Evolutionary conservation across 1,284 basidiomycete species (phyloP), one percentile per base, ranked within the genome.

Genomic region (Hemileia vastatrix): DNA sequence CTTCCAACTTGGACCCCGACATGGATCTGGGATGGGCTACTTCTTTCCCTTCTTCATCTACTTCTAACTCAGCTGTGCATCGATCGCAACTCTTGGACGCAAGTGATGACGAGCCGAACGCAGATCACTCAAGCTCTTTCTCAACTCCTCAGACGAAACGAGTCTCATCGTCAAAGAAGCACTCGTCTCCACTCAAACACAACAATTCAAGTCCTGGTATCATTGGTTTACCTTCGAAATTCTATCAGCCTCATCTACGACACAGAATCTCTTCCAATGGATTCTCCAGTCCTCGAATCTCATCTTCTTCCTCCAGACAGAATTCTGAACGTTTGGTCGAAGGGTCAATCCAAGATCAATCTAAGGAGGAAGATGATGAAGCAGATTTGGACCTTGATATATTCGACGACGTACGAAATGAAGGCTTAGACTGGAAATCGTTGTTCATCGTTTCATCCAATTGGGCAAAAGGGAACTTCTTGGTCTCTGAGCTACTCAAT

Each of bases 401-500:
- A 18, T 9, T 50, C 2, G 62, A 68, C 6, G 19, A 19, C 2
- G 31, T 54, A 1, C 21, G 44, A 2, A 44, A 66, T 15, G 59
- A 64, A 32, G 36, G 62, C 15, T 60, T 69, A 9, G 64, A 69
- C 23, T 69, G 68, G 68, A 58, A 67, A 31, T 54, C 65, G 15
- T 54, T 69, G 59, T 69, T 61, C 32, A 58, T 60, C 3, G 68
- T 69, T 4, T 66, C 66, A 4, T 54, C 33, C 47, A 69, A 69
- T 40, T 69, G 68, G 68, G 65, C 64, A 13, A 43, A n/a, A 23
- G 68, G 68, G 48, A 57, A 60, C 40, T 69, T 67, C 51, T 57
- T 54, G 50, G 55, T 65, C 24, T 65, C 65, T 0, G 64, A 66
- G 54, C n/a, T n/a, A n/a, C n/a, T n/a, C n/a, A n/a, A n/a, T n/a